Conservation (phyloP, 78 protist species). For the Dictyostelium firmibasis region DNA sequence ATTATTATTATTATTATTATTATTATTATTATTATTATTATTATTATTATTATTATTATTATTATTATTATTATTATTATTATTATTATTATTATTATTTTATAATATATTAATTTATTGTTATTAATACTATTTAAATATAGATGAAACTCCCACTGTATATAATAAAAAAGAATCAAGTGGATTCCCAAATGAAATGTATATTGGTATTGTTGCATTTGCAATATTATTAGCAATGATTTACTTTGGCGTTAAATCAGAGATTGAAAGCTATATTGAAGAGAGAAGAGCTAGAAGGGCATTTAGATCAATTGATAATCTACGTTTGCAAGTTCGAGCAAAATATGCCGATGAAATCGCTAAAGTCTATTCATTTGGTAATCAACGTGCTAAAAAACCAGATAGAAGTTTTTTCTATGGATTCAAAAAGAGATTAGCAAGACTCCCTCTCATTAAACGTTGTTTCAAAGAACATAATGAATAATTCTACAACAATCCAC, state of each 20-base stretch:
- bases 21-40: not conserved
- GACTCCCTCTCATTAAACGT: not conserved
- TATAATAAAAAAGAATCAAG: not conserved
- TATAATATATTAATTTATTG: no score
- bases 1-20: not conserved
- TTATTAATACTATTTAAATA: no score
- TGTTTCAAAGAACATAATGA: not conserved
- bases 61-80: not conserved
- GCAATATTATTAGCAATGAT: not conserved
- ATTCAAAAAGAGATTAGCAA: not conserved
- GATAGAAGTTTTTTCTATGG: not conserved
- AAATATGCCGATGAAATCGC: not conserved
- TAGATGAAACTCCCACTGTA: not conserved
- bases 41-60: no score
- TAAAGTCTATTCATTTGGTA: not conserved
- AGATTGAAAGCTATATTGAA: not conserved
- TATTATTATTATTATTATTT: no score
- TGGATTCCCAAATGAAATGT: not conserved
- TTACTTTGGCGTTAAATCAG: not conserved
- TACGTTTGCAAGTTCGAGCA: not conserved
- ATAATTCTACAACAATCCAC: not conserved
- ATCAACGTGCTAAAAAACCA: not conserved
- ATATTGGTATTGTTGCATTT: not conserved
- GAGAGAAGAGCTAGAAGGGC: not conserved
- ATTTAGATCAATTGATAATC: not conserved